phyloP scores from a whole-genome alignment of 169 alveolate species.

The Plasmodium malariae region DNA sequence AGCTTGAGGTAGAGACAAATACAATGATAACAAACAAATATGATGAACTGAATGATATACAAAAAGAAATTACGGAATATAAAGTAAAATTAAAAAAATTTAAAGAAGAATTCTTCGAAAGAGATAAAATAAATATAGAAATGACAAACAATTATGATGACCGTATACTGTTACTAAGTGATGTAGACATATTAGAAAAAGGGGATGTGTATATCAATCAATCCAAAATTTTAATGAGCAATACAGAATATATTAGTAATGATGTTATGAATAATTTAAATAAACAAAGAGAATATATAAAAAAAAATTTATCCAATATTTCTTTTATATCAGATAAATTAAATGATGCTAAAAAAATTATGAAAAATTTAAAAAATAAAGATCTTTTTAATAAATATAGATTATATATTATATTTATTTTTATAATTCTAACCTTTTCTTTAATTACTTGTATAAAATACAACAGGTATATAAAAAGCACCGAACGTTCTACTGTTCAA shows the following conservation, averaged over 20 bases:
- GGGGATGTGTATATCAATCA: slow-evolving; percentile 71
- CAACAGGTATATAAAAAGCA: slow-evolving; percentile 22
- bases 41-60: slow-evolving; percentile 23
- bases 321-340: slow-evolving; percentile 35
- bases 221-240: slow-evolving; percentile 47
- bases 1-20: slow-evolving; percentile 61
- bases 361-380: slow-evolving; percentile 38
- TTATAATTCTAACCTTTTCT: slow-evolving; percentile 47
- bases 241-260: slow-evolving; percentile 59
- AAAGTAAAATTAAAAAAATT: slow-evolving; percentile 37
- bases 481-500: background rate
- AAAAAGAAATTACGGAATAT: slow-evolving; percentile 43
- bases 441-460: slow-evolving; percentile 33
- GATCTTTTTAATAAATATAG: slow-evolving; percentile 62
- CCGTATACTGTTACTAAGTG: slow-evolving; percentile 40
- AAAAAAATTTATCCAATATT: slow-evolving; percentile 30
- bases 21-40: slow-evolving; percentile 5
- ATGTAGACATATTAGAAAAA: slow-evolving; percentile 53
- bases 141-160: slow-evolving; percentile 35
- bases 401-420: slow-evolving; percentile 37
- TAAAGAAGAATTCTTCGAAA: slow-evolving; percentile 32
- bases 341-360: slow-evolving; percentile 44
- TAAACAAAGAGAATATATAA: slow-evolving; percentile 56
- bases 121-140: slow-evolving; percentile 18
- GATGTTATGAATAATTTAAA: slow-evolving; percentile 45